These are phyloP conservation scores for Canariomyces notabilis DNA, from an alignment of 2,329 filamentous ascomycete genomes.

Conservation along the genomic window DNA sequence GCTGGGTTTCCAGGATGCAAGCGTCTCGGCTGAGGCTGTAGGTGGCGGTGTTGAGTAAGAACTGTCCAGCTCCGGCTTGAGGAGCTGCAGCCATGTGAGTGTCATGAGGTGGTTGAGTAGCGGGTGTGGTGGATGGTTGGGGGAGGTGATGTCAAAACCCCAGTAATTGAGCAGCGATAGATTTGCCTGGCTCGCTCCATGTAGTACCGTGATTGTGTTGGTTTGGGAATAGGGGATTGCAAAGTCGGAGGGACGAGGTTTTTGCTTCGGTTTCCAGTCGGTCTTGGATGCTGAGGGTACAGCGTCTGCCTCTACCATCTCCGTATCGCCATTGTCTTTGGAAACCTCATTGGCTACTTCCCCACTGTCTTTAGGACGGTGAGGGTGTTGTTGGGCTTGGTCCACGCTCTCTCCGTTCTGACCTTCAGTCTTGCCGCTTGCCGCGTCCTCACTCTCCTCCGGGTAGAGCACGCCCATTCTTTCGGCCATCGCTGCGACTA, in stretches of 20 bases:
- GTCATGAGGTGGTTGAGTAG: slow-evolving; percentile 76
- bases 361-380: background rate
- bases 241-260: slow-evolving; percentile 42
- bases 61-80: slow-evolving; percentile 69
- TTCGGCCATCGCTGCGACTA: slow-evolving; percentile 81
- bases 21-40: slow-evolving; percentile 50
- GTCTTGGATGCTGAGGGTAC: slow-evolving; percentile 4
- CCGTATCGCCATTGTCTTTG: slow-evolving; percentile 16
- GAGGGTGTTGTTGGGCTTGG: background rate
- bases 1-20: slow-evolving; percentile 71
- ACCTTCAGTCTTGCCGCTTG: slow-evolving; percentile 11
- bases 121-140: slow-evolving; percentile 65
- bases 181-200: slow-evolving; percentile 81
- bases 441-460: slow-evolving; percentile 24
- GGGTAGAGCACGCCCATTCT: slow-evolving; percentile 75
- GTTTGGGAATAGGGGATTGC: slow-evolving; percentile 61
- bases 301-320: slow-evolving; percentile 18
- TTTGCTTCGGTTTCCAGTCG: slow-evolving; percentile 19
- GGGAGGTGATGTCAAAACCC: slow-evolving; percentile 68
- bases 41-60: slow-evolving; percentile 66
- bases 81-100: slow-evolving; percentile 86
- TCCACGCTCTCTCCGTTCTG: background rate
- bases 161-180: slow-evolving; percentile 86
- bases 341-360: background rate
- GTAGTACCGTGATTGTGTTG: slow-evolving; percentile 77